These are phyloP conservation scores for Tilletia walkeri DNA, from an alignment of 1,284 basidiomycete species.

Conservation along the genomic window DNA sequence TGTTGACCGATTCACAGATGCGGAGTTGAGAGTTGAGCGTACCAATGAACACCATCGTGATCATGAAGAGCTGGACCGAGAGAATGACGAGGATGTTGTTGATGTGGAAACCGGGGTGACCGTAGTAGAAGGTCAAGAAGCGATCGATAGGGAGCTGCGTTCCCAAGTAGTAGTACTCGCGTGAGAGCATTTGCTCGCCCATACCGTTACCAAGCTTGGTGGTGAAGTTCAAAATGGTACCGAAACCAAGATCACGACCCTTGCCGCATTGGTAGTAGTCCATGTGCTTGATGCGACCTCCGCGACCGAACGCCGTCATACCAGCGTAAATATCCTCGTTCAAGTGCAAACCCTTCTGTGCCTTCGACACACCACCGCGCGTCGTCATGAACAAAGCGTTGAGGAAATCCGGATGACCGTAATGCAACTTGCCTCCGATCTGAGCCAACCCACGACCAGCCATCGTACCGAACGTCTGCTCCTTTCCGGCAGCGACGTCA, in stretches of 20 bases:
- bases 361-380: conserved; percentile 96
- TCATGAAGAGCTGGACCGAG: conserved; percentile 55
- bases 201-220: conserved; percentile 99
- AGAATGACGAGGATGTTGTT: conserved; percentile 83
- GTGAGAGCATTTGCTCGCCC: conserved; percentile 98
- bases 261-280: conserved; percentile 98
- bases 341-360: conserved; percentile 94
- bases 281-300: conserved; percentile 96
- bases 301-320: conserved; percentile 96
- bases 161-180: conserved; percentile 98
- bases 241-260: conserved; percentile 97
- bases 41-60: conserved; percentile 54
- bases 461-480: conserved; percentile 98
- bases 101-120: conserved; percentile 98
- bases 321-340: conserved; percentile 99
- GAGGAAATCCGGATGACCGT: conserved; percentile 98
- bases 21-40: conserved; percentile 52
- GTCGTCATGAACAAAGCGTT: conserved; percentile 98
- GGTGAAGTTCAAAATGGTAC: conserved; percentile 98
- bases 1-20: conserved; percentile 50
- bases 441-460: conserved; percentile 90
- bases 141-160: conserved; percentile 98
- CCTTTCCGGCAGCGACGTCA: conserved; percentile 97
- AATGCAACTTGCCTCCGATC: conserved; percentile 98
- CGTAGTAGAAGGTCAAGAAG: conserved; percentile 99